Conservation (phyloP, 306 rosid species). For the Mimosa pudica region DNA sequence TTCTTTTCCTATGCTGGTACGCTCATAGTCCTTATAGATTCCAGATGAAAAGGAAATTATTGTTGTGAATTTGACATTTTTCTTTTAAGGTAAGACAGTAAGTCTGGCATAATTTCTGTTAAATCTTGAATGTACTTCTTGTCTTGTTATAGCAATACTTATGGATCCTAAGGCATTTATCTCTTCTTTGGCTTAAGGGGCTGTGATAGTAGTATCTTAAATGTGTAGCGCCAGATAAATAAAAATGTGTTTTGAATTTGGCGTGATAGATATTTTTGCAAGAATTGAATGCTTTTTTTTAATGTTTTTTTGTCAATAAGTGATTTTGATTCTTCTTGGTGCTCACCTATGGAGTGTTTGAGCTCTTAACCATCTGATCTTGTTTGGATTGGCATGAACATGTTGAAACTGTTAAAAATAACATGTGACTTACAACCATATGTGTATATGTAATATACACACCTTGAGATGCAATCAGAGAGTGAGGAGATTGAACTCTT, state of each 20-base stretch:
- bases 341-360: neutral
- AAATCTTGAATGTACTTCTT: slow-evolving; percentile 24
- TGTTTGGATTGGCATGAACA: neutral
- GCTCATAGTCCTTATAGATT: slow-evolving; percentile 8
- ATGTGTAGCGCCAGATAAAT: slow-evolving; percentile 8
- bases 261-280: neutral
- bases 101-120: slow-evolving; percentile 13
- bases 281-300: neutral
- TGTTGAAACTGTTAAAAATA: neutral
- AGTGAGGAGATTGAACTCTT: neutral
- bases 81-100: neutral
- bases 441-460: too few relatives aligned
- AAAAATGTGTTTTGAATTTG: neutral
- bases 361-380: neutral
- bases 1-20: slow-evolving; percentile 19
- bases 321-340: neutral
- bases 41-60: slow-evolving; percentile 19
- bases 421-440: neutral
- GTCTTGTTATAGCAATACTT: neutral
- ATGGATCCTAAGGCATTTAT: neutral
- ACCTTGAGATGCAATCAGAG: neutral
- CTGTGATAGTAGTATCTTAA: neutral
- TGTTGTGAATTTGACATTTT: slow-evolving; percentile 3
- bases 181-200: neutral
- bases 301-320: neutral